Base-by-base conservation (phyloP, 352 stramenopile species). In the Phytophthora foliorum region DNA sequence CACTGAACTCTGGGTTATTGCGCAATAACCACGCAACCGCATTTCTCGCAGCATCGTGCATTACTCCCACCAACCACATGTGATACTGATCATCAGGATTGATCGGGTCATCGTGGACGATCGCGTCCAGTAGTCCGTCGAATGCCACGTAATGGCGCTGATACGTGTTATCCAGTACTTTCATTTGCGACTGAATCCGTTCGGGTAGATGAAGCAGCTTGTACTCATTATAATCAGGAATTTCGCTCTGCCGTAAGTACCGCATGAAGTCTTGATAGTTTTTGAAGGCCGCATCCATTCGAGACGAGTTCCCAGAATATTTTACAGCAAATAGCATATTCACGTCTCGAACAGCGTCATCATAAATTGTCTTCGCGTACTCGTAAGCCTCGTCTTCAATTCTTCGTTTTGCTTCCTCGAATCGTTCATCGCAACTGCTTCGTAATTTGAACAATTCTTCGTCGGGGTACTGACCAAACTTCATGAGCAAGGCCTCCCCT, bases 161-260 rank as follows among this genome's bases (percentile, higher is more conserved):
- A 9, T 52, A 56, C 6, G 42, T 29, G 1, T 19, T n/a, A 13
- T 57, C 8, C 21, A 75, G 11, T 9, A 27, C 0, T 16, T 61
- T 44, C 68, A 75, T 68, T 7, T 73, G 25, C 0, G 17, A 3
- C 65, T 76, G 68, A 21, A 76, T 46, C 2, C 63, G 57, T 4
- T 62, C 22, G 7, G 63, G 68, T 8, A 76, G 36, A 59, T 59
- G 41, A 14, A 72, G 29, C 36, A 64, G 49, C 6, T 32, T 56
- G 16, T 34, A 34, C 4, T 9, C 24, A 0, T 52, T 14, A 17
- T 13, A 21, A 11, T 9, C 6, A 16, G 50, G 5, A 6, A 52
- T 6, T 19, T n/a, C 32, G 21, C 4, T 22, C 4, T 54, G 11
- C 0, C 69, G 25, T 51, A 41, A 52, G 21, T 36, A 17, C 9